Evolutionary conservation across 192 early-diverging fungal genomes (phyloP), one percentile per base, ranked within the genome.

Genomic region (Pilaira anomala): DNA sequence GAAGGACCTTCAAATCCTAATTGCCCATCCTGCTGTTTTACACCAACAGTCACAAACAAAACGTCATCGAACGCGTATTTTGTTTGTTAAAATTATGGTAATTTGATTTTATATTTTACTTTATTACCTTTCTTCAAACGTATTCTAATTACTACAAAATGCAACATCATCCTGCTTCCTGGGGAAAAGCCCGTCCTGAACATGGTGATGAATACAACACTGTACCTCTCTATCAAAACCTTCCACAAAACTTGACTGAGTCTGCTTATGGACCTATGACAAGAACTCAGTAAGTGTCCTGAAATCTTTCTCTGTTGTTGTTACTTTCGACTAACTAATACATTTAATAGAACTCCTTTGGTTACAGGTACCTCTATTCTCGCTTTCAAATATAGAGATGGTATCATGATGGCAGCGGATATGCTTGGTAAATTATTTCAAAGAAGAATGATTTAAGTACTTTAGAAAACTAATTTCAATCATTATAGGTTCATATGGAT

Each of bases 341-440:
- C n/a, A 3, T 25, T 61, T 52, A 18, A 56, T 65, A 85, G 88
- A 72, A 71, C 78, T 66, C 96, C 96, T 19, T 81, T 94, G 33
- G 90, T 98, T 16, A 96, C 93, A 16, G 95, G 95, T 66, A 94
- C 93, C 8, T 96, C 95, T 39, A 91, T 97, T 28, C 68, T 98
- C 42, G 97, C 85, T 45, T 81, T 98, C 72, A 91, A 93, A 79
- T 98, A 91, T 85, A 96, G 93, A 74, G 94, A 95, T 64, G 97
- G 97, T 57, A 83, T 98, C 39, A 96, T 98, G 89, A 83, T 98
- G 75, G 93, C 93, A 7, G 91, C 94, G 12, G 97, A 98, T 74
- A 93, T 87, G 68, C 79, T 98, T 52, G 86, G 87, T 90, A 73
- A 58, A 62, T 48, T 66, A 19, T 24, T 51, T 65, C n/a, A 21